Percentiles rank a stretch among this genome's conserved stretches.
Conservation (phyloP, 2,329 filamentous ascomycete genomes). For the Hymenoscyphus infarciens region DNA sequence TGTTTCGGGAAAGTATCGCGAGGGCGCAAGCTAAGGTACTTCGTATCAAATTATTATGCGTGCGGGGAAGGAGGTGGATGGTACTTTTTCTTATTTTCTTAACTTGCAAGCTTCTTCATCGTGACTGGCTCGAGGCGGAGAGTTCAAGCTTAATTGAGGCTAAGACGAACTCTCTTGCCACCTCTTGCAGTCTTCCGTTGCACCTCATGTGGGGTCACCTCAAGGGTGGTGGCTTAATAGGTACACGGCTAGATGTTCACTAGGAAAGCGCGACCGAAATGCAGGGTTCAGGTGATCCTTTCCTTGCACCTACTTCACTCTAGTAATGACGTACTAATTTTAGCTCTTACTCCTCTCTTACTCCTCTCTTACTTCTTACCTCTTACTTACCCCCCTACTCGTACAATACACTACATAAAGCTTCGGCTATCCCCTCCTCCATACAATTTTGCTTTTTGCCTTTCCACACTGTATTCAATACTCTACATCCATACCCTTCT, state of each 20-base stretch:
- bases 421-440: neutral
- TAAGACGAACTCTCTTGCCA: neutral
- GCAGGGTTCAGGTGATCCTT: slow-evolving; percentile 3
- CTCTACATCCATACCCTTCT: neutral
- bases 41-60: no score
- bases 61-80: no score
- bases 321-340: slow-evolving; percentile 2
- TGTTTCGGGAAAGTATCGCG: no score
- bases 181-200: neutral
- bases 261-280: neutral
- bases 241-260: neutral
- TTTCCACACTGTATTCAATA: neutral
- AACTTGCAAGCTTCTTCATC: no score
- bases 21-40: no score
- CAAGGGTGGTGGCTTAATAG: neutral
- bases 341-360: no score
- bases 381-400: no score
- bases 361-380: no score
- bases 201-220: neutral
- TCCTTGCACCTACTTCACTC: neutral
- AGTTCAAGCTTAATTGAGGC: neutral
- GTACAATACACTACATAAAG: neutral
- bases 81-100: no score
- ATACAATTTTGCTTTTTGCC: neutral
- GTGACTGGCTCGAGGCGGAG: neutral